Evolutionary conservation across 441 rosid genomes (phyloP), one percentile per base, ranked within the genome.

Genomic region (Gossypium davidsonii): DNA sequence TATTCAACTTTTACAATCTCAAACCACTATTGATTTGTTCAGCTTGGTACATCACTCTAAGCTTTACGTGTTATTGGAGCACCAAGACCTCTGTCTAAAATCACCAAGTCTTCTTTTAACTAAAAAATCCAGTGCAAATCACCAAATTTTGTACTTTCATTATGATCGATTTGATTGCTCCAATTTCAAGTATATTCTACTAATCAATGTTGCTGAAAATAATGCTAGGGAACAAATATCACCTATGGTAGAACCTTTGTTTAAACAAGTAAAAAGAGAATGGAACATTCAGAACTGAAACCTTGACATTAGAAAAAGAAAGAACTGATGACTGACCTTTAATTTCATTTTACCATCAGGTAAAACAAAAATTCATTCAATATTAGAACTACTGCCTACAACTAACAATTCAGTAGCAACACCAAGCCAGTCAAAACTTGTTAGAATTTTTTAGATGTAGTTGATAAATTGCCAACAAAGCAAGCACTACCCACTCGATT

Each of bases 351-450:
- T 25, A 67, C 58, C n/a, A 1, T 46, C 39, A 0, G 37, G 23
- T 49, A 49, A 25, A 67, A 67, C 42, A 67, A 23, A 67, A 49
- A 25, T 67, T 1, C 58, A 49, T 67, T 26, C 21, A 67, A 67
- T 25, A 67, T 48, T 48, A 48, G 14, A 46, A 67, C 57, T 3
- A 48, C 26, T 60, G 31, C 65, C 42, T 26, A 60, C 39, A 60
- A 60, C 21, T n/a, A 49, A 20, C 21, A 66, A 66, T 6, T 46
- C 42, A 67, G 49, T 67, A 46, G 57, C 12, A 7, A 23, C 39
- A 67, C 57, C 39, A 67, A 48, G 39, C 18, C 71, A 48, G 9
- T 44, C 18, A 23, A 23, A 65, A 42, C 55, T 23, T 48, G 1
- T n/a, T 23, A 25, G 31, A 65, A 6, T 44, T 25, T 25, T 67